Base-by-base conservation (phyloP, 148 eudicot species). In the Polygonum aviculare region DNA sequence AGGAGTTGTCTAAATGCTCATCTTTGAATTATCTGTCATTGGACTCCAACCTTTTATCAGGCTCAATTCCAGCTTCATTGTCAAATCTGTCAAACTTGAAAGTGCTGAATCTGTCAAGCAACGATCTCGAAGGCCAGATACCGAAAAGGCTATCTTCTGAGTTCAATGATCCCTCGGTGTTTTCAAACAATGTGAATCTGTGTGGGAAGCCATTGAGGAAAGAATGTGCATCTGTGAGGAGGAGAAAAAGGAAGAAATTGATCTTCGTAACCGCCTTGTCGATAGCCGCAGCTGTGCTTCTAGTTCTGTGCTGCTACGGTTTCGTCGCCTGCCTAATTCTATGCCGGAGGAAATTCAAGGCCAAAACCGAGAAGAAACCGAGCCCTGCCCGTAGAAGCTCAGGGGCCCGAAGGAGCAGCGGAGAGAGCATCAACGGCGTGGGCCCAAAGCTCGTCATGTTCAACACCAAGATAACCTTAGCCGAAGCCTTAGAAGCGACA, bases 371-470 rank as follows among this genome's bases (percentile, higher is more conserved):
- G 76, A 93, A 86, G 88, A 90, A 93, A 76, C 85, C 74, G 2
- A 93, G 93, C 79, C 95, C 97, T 0, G 79, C 87, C 5, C 79
- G 91, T 18, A 83, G 84, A 19, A 90, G 94, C 78, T 87, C 94
- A 5, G 90, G 87, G 4, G 72, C 83, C 0, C 85, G 88, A 40
- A 88, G 93, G 6, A 77, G 91, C 16, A 83, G 85, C 18, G 88
- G 97, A 67, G 75, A 36, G 15, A 89, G 87, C n/a, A 91, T 80
- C 72, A 72, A 72, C 21, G 85, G 47, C 8, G 9, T 87, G 36
- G 89, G 82, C n/a, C 95, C 95, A 18, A 93, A 86, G 76, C 90
- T 93, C 21, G 87, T 89, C 8, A 93, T 93, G 93, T 93, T 93
- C 85, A 90, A 87, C 74, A 83, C 83, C 81, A 90, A 86, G 74